These are phyloP conservation scores for Neurospora africana DNA, from an alignment of 495 filamentous ascomycete species.

Conservation along the genomic window DNA sequence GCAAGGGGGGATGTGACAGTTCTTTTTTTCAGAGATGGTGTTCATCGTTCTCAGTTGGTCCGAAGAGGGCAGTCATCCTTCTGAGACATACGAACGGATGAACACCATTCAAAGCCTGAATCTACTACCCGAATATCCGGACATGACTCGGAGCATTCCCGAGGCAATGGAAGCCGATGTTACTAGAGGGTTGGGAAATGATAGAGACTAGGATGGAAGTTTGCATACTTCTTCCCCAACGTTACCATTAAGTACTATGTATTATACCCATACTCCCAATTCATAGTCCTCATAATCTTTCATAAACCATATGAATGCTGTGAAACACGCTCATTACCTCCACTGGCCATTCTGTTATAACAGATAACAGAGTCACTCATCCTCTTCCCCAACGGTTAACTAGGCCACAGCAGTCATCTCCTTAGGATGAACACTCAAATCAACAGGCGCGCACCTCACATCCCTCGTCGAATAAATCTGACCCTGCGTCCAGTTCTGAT, in stretches of 20 bases:
- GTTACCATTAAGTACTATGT: background rate
- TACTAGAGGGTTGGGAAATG: background rate
- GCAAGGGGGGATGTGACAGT: no score
- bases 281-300: background rate
- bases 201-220: background rate
- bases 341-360: background rate
- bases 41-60: background rate
- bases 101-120: background rate
- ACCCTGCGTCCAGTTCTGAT: conserved; percentile 32
- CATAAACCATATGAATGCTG: background rate
- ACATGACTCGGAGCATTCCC: background rate
- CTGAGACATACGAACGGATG: background rate
- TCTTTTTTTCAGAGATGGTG: background rate
- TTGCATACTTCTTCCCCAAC: background rate
- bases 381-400: background rate
- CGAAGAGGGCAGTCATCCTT: background rate
- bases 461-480: conserved; percentile 29
- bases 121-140: background rate
- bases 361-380: background rate
- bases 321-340: background rate
- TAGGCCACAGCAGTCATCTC: conserved; percentile 28
- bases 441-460: conserved; percentile 23
- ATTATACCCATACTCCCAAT: background rate
- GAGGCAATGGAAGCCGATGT: background rate
- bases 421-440: conserved; percentile 17